Evolutionary conservation across 306 rosid species (phyloP).

Genomic region (Cicer cuneatum): DNA sequence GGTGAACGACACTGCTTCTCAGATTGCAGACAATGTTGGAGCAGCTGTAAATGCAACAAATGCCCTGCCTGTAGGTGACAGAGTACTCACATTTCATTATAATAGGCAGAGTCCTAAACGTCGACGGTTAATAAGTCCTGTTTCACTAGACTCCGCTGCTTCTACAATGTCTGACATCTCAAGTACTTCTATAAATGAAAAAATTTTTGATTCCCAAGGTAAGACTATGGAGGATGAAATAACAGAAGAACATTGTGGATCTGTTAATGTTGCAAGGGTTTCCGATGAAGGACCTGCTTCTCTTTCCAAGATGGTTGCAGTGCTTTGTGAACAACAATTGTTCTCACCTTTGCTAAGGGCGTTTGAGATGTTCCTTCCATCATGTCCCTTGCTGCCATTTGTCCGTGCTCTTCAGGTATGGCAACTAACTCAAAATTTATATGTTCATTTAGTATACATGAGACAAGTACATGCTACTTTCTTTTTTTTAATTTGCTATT

Average conservation of each 20-base stretch:
- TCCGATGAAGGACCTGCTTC: slow-evolving; percentile 72
- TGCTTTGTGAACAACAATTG: slow-evolving; percentile 86
- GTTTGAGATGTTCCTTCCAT: slow-evolving; percentile 97
- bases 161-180: slow-evolving; percentile 50
- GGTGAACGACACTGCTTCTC: slow-evolving; percentile 92
- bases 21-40: slow-evolving; percentile 83
- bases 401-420: slow-evolving; percentile 95
- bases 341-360: slow-evolving; percentile 94
- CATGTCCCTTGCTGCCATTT: slow-evolving; percentile 86
- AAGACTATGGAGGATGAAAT: slow-evolving; percentile 52
- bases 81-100: slow-evolving; percentile 79
- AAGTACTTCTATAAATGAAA: slow-evolving; percentile 53
- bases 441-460: slow-evolving; percentile 25
- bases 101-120: slow-evolving; percentile 81
- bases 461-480: slow-evolving; percentile 32
- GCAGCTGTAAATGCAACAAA: slow-evolving; percentile 93
- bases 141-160: slow-evolving; percentile 49
- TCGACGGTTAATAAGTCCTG: slow-evolving; percentile 68
- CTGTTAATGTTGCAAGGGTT: slow-evolving; percentile 49
- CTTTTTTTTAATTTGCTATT: slow-evolving; percentile 20
- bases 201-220: slow-evolving; percentile 53
- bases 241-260: slow-evolving; percentile 50
- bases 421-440: slow-evolving; percentile 42
- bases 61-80: slow-evolving; percentile 64
- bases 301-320: slow-evolving; percentile 93